Evolutionary conservation across 352 stramenopile genomes (phyloP), one percentile per base, ranked within the genome.

Genomic region (Phytophthora fragariae): DNA sequence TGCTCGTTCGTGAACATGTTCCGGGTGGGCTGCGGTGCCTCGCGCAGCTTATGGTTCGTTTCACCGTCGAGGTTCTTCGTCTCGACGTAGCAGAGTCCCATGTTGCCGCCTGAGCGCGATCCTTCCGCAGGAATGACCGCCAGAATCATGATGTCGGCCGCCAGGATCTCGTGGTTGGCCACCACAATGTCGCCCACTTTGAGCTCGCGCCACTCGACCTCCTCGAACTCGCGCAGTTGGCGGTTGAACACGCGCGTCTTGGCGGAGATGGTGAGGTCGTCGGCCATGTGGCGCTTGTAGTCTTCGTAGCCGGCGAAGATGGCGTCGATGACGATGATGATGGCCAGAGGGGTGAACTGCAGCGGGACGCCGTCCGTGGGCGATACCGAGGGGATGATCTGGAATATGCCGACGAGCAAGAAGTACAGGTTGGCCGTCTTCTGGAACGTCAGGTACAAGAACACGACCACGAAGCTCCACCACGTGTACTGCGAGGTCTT

Each of bases 371-470:
- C 91, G 8, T 93, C 69, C 1, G 89, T 97, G 0, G 90, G 90
- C 0, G 86, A 96, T 8, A 97, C 89, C 5, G 84, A 78, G 1
- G 90, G 90, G 63, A 96, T 93, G 77, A 95, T 85, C 72, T 97
- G 89, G 71, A 97, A 92, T 52, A 97, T 92, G n/a, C 88, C 88
- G 63, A 97, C 95, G 12, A 94, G 77, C 41, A 97, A 57, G 62
- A 97, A 97, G 69, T 97, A 97, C 63, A 97, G 54, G 66, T 97
- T 96, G 27, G 91, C 91, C 0, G 87, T 95, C 79, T 96, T 96
- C 73, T 92, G 85, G 76, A 97, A 97, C 39, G 87, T 94, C 39
- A 94, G 61, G 55, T 94, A 96, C 19, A 97, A 68, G 54, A 97
- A 97, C 47, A 97, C 87, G 0, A 89, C 88, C 24, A 93, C 79